Conservation (phyloP, 1,139 yeast genomes). For the Yamadazyma spencermartinsiae region DNA sequence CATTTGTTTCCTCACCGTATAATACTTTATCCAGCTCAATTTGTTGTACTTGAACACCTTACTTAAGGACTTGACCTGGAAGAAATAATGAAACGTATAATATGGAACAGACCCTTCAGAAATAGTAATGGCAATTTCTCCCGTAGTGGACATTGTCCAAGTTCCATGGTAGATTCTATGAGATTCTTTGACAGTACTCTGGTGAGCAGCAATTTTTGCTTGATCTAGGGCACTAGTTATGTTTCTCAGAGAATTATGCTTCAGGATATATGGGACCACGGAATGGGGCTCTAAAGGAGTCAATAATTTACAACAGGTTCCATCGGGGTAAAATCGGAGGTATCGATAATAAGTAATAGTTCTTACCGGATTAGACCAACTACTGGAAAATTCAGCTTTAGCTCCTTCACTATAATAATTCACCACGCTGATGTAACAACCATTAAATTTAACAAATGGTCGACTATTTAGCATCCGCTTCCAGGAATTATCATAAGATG, state of each 20-base stretch:
- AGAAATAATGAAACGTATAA: constrained; percentile 63
- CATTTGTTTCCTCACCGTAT: constrained; percentile 50
- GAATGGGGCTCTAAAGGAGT: constrained; percentile 64
- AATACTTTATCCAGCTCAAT: constrained; percentile 65
- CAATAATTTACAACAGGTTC: constrained; percentile 65
- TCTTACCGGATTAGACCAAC: constrained; percentile 78
- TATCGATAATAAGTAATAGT: constrained; percentile 88
- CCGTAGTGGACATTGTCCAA: constrained; percentile 50
- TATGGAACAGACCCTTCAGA: constrained; percentile 63
- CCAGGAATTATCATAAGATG: constrained; percentile 54
- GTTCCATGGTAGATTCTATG: constrained; percentile 48
- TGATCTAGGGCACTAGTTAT: constrained; percentile 17
- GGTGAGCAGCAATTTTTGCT: constrained; percentile 12
- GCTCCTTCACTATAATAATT: constrained; percentile 84
- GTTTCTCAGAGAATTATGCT: constrained; percentile 23
- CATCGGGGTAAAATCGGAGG: constrained; percentile 77
- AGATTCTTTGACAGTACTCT: constrained; percentile 24
- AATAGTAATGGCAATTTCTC: constrained; percentile 56
- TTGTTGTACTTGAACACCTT: constrained; percentile 58
- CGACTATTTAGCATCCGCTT: constrained; percentile 45
- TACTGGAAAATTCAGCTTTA: constrained; percentile 58
- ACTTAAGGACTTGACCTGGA: constrained; percentile 58
- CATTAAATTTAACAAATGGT: constrained; percentile 78
- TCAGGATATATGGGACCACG: constrained; percentile 57
- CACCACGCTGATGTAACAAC: constrained; percentile 83